A percentile compares a stretch with the other conserved stretches of the same genome.
These are phyloP conservation scores for Apiospora pterosperma DNA, from an alignment of 2,329 filamentous ascomycete species.

Conservation along the genomic window DNA sequence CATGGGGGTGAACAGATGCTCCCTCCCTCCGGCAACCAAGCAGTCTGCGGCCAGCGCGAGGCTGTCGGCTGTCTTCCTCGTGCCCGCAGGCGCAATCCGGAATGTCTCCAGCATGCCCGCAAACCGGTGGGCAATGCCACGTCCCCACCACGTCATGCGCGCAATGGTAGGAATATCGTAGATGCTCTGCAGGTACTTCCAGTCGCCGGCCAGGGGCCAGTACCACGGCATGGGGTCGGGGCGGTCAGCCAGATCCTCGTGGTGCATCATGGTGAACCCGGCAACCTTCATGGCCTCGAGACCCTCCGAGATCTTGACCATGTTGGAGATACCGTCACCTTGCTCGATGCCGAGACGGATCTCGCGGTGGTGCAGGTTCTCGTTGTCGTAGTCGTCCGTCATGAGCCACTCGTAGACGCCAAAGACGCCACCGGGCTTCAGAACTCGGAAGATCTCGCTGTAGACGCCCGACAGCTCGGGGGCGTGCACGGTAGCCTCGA, in stretches of 20 bases:
- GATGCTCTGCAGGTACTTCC: constrained; percentile 76
- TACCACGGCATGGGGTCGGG: constrained; percentile 83
- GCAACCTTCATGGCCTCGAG: constrained; percentile 79
- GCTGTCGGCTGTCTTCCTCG: constrained; percentile 92
- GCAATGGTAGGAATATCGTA: constrained; percentile 80
- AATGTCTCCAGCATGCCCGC: constrained; percentile 74
- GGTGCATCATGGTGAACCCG: constrained; percentile 77
- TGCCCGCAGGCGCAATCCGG: constrained; percentile 73
- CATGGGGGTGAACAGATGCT: constrained; percentile 98
- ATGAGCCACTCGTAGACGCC: constrained; percentile 99
- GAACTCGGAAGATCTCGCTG: constrained; percentile 86
- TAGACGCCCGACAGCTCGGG: constrained; percentile 90
- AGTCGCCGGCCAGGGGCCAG: constrained; percentile 83
- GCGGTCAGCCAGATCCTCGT: constrained; percentile 83
- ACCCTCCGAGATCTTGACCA: constrained; percentile 84
- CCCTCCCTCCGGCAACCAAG: constrained; percentile 78
- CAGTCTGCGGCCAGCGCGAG: constrained; percentile 78
- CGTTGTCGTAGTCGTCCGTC: constrained; percentile 92
- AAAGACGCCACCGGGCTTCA: constrained; percentile 94
- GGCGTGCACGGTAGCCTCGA: constrained; percentile 95
- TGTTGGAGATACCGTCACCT: constrained; percentile 95
- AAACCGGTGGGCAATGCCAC: constrained; percentile 70
- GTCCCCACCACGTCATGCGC: constrained; percentile 84
- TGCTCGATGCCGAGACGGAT: constrained; percentile 94
- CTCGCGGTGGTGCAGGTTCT: constrained; percentile 79